Evolutionary conservation across 164 flowering plant species (phyloP), one percentile per base, ranked within the genome.

Genomic region (Cinnamomum chago): DNA sequence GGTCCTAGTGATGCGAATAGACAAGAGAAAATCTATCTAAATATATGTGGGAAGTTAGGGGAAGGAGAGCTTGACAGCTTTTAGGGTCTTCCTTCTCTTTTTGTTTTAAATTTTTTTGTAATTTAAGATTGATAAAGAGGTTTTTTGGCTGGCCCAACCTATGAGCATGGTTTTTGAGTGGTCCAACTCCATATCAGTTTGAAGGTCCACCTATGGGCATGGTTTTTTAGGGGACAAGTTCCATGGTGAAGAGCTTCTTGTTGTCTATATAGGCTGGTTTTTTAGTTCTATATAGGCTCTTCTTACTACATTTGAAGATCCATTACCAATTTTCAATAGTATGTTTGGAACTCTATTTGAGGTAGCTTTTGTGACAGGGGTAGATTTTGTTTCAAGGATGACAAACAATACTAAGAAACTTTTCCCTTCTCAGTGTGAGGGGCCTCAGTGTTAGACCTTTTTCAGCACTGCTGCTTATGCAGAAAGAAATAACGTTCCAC

Each of bases 201-300:
- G 0, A 28, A 28, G 30, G 3, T 28, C 30, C 30, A 28, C 30
- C 30, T 2, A 28, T 28, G 30, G 0, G 30, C 30, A 28, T 28
- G 30, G 30, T 28, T 28, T 28, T 28, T 28, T 18, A 52, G 30
- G 2, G 30, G 67, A 15, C 23, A 65, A 50, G 1, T 5, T 70
- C 14, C 3, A 9, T 65, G 24, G 35, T 35, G 11, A 75, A n/a
- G 24, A 51, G 50, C 67, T 67, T 65, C 18, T 51, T 50, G 58
- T 62, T 35, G 60, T 50, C 71, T 82, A 75, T 80, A 95, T 97
- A 86, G 88, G 75, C 82, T 95, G 75, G 96, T 90, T 14, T 79
- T 95, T 78, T 52, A 92, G 93, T 85, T 85, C 98, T 66, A 87
- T 95, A 71, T 95, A 97, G 98, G 97, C 98, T 25, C 94, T 93